Evolutionary conservation across 2,329 filamentous ascomycete genomes (phyloP), one percentile per base, ranked within the genome.

Genomic region (Fonsecaea pedrosoi): DNA sequence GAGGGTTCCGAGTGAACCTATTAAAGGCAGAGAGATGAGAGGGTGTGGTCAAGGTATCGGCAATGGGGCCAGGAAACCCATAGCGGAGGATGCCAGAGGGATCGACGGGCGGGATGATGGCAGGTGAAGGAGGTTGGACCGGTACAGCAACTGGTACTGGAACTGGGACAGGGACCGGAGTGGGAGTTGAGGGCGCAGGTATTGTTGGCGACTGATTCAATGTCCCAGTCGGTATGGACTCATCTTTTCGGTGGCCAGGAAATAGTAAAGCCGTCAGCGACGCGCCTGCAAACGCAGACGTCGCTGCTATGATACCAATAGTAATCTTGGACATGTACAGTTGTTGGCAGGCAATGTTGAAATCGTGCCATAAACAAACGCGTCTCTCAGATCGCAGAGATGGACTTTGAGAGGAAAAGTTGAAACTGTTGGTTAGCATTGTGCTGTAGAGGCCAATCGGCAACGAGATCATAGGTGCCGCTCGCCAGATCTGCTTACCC

Each of bases 11-110:
- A 53, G 89, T 90, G 69, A 92, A 90, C 34, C 95, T 92, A 81
- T 99, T 94, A 85, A 90, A 99, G 74, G 91, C 89, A 37, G 94
- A 96, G 71, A 94, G 86, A 62, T 98, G 86, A 38, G 92, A 91
- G 32, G 87, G 82, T 42, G 92, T 90, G 63, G 85, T 86, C 63
- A 93, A 89, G 53, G 96, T 84, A 80, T 99, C 95, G 74, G 90
- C 85, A 45, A 97, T 82, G 37, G 95, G 95, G 66, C 95, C 95
- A 0, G 95, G 94, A 80, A 98, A 97, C 74, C 95, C 91, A 77
- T 94, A 94, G 73, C 93, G 86, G 79, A 93, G 91, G 72, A 94
- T 85, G 12, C 91, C 91, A 42, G 88, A 82, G 3, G 92, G 91
- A 78, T 94, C 86, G 75, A 94, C 90, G 40, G 85, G 87, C 10